Base-by-base conservation (phyloP, 148 eudicot genomes). In the Rhododendron griersonianum region DNA sequence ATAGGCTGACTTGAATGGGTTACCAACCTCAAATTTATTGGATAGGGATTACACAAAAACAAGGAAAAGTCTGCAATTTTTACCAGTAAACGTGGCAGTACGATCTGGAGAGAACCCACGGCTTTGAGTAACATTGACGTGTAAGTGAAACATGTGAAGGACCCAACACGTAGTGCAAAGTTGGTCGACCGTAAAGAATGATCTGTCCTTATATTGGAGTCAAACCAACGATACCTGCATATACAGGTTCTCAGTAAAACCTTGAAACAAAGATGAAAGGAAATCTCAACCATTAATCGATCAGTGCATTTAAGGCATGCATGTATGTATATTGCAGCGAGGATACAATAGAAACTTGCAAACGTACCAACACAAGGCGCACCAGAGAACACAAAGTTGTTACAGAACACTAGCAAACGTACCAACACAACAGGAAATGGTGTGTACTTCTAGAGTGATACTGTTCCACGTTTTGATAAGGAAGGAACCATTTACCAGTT, bases 211-310 rank as follows among this genome's bases (percentile, higher is more conserved):
- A 83, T 5, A 65, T 51, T 67, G 85, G 85, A 83, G 85, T 65
- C 78, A 63, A 83, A 67, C 85, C 85, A 44, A 83, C 78, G 11
- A 83, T 57, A 13, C 85, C 85, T 83, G 85, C 57, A 10, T 23
- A 65, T 6, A 25, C 57, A 67, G 53, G 85, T 23, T 44, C 57
- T 1, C 18, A n/a, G 50, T 63, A 67, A 25, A 37, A n/a, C 69
- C 25, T 44, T 7, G 13, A 83, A 67, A 23, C 77, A 25, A 15
- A 67, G 45, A 13, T 67, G 45, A 25, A 41, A 45, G n/a, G 67
- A 53, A 39, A 61, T 82, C 50, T 61, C 83, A 50, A 81, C 11
- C 65, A 19, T 35, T 37, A 81, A 11, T 47, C 84, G 4, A 57
- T 19, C 84, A 21, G 0, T 57, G 30, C 73, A 21, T 13, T 28